Base-by-base conservation (phyloP, 768 basidiomycete species). In the Thelephora aurantiotincta region DNA sequence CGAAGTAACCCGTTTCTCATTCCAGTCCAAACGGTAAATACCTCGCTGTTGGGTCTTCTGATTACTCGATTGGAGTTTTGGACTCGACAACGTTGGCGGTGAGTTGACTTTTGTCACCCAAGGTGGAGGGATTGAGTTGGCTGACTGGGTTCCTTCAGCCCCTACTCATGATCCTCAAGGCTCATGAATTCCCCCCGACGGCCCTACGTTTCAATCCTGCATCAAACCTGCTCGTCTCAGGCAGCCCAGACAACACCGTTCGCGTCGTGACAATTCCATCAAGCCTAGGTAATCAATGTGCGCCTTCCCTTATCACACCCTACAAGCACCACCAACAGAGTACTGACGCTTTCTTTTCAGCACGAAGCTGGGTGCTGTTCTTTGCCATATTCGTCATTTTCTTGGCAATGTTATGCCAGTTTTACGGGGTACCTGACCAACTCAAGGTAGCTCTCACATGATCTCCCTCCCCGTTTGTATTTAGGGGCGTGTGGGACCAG, bases 131-230 rank as follows among this genome's bases (percentile, higher is more conserved):
- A 9, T 30, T 30, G 9, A 30, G 9, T 9, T 9, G 9, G 26
- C 26, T 30, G 5, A 30, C 9, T 9, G 26, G 9, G 26, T 9
- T 30, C 26, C 26, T 55, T n/a, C 56, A 98, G 93, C 93, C 92
- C 1, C 60, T 90, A 11, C 64, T 89, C 26, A 80, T 80, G 16
- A 96, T 99, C 51, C 68, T 97, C 49, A 88, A 87, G 63, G 87
- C 96, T 0, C 94, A 98, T 62, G 91, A 93, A 50, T 91, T 98
- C 62, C 87, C 96, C 3, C 78, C 88, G 5, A 98, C 96, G 1
- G 79, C 85, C 3, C 64, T 99, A 48, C 76, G 75, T 50, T 99
- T 99, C 71, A 94, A 84, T 59, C 82, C 91, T 1, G 70, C 78
- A 5, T 80, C 82, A 11, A 77, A 71, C n/a, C 54, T 93, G 11